These are phyloP conservation scores for Penicillium sp. DNA, from an alignment of 2,329 filamentous ascomycete genomes.

Conservation along the genomic window DNA sequence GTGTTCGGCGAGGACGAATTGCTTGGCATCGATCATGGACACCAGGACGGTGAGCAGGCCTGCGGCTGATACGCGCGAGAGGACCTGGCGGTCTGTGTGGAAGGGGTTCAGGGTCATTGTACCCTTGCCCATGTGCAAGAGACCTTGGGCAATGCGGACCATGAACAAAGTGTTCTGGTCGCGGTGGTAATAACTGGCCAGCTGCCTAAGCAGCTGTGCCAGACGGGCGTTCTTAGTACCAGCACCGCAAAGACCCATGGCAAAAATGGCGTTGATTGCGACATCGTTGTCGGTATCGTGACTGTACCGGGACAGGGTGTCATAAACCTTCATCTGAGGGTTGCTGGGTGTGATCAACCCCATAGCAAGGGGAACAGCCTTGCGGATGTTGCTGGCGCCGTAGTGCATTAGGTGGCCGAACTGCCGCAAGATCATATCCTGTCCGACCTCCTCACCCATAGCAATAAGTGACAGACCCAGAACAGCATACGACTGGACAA, in stretches of 20 bases:
- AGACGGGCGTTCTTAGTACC: slow-evolving; percentile 96
- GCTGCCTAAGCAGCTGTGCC: slow-evolving; percentile 83
- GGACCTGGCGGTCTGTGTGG: slow-evolving; percentile 93
- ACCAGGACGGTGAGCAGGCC: slow-evolving; percentile 84
- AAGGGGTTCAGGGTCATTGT: slow-evolving; percentile 95
- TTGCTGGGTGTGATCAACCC: slow-evolving; percentile 94
- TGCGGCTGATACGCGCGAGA: slow-evolving; percentile 82
- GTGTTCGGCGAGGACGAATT: slow-evolving; percentile 60
- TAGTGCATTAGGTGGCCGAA: slow-evolving; percentile 99
- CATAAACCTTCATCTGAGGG: slow-evolving; percentile 99
- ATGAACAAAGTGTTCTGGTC: slow-evolving; percentile 96
- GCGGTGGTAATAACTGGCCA: slow-evolving; percentile 96
- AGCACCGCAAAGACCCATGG: slow-evolving; percentile 92
- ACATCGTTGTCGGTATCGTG: slow-evolving; percentile 99
- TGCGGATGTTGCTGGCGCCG: slow-evolving; percentile 91
- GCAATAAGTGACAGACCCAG: slow-evolving; percentile 86
- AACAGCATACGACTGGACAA: slow-evolving; percentile 92
- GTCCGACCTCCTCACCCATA: slow-evolving; percentile 96
- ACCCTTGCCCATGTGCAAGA: slow-evolving; percentile 98
- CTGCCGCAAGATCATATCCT: slow-evolving; percentile 96
- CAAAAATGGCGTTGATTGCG: slow-evolving; percentile 95
- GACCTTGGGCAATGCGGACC: slow-evolving; percentile 95
- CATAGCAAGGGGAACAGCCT: slow-evolving; percentile 92
- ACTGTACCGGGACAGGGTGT: slow-evolving; percentile 91
- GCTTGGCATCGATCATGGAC: slow-evolving; percentile 89